Evolutionary conservation across 257 asterid genomes (phyloP).

Genomic region (Petrea volubilis): DNA sequence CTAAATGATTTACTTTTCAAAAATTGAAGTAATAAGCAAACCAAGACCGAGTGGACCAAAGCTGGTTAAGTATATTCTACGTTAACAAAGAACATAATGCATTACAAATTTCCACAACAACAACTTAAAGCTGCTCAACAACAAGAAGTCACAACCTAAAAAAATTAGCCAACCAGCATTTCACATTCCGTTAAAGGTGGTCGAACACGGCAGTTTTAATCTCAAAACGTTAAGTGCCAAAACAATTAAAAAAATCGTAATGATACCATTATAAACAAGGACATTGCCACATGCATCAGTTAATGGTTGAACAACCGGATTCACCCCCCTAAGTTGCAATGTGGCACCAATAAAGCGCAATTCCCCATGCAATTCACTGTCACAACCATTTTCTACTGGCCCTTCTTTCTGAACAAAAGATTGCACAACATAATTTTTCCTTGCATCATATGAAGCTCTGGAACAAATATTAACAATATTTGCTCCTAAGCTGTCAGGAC

Average conservation of each 20-base stretch:
- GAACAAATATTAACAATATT: slow-evolving; percentile 42
- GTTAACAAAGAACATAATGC: neutral
- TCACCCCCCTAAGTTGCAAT: slow-evolving; percentile 80
- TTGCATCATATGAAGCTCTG: slow-evolving; percentile 14
- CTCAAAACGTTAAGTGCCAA: neutral
- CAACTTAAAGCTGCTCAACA: neutral
- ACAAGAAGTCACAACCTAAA: slow-evolving; percentile 7
- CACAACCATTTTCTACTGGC: slow-evolving; percentile 30
- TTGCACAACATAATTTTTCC: slow-evolving; percentile 24
- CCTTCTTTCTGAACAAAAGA: slow-evolving; percentile 34
- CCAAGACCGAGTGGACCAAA: too few relatives aligned
- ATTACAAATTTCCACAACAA: neutral
- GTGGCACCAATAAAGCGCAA: slow-evolving; percentile 82
- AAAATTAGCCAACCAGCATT: neutral
- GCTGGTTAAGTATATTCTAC: neutral
- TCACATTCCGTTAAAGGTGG: neutral
- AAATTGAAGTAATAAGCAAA: too few relatives aligned
- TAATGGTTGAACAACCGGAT: slow-evolving; percentile 77
- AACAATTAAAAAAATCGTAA: neutral
- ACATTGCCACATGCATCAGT: slow-evolving; percentile 67
- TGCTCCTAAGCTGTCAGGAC: slow-evolving; percentile 86
- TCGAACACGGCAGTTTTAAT: neutral
- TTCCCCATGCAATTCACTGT: slow-evolving; percentile 33
- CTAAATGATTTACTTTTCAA: too few relatives aligned
- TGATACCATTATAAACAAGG: slow-evolving; percentile 85